These are phyloP conservation scores for Phaeosphaeriaceae sp. DNA, from an alignment of 2,329 filamentous ascomycete species.

Conservation along the genomic window DNA sequence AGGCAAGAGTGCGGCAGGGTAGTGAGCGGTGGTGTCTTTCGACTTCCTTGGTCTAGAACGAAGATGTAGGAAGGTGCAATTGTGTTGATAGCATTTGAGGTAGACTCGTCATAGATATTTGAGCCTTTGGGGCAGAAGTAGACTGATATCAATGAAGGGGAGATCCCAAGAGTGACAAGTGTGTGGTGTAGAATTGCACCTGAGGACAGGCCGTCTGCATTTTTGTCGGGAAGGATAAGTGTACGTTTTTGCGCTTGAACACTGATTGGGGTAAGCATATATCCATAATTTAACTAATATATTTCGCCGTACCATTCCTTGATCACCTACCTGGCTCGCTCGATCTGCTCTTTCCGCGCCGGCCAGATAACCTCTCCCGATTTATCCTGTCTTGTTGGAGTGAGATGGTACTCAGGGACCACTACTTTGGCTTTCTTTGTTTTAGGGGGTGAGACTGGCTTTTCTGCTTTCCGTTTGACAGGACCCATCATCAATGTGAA, in stretches of 20 bases:
- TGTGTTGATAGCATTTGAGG: constrained; percentile 59
- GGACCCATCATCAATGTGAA: constrained; percentile 28
- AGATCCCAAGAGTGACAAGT: constrained; percentile 64
- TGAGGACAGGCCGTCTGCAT: constrained; percentile 70
- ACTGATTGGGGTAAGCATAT: constrained; percentile 45
- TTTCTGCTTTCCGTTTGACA: constrained; percentile 39
- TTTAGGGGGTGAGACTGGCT: constrained; percentile 16
- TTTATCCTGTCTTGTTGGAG: constrained; percentile 33
- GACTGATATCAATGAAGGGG: constrained; percentile 59
- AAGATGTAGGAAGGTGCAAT: constrained; percentile 64
- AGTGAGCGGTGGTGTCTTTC: constrained; percentile 61
- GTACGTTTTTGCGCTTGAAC: constrained; percentile 58
- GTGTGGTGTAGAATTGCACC: constrained; percentile 69
- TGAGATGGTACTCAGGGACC: constrained; percentile 41
- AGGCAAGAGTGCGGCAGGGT: constrained; percentile 58
- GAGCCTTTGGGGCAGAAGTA: constrained; percentile 67
- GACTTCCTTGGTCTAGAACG: constrained; percentile 70
- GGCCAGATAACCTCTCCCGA: constrained; percentile 65
- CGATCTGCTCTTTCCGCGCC: constrained; percentile 62
- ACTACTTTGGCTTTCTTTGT: constrained; percentile 34
- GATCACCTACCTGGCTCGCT: constrained; percentile 63
- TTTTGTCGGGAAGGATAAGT: constrained; percentile 71
- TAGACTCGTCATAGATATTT: constrained; percentile 62
- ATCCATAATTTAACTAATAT: background rate
- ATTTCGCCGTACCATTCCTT: constrained; percentile 59